Evolutionary conservation across 2,329 filamentous ascomycete genomes (phyloP), one percentile per base, ranked within the genome.

Genomic region (Aspergillus quadrilineatus): DNA sequence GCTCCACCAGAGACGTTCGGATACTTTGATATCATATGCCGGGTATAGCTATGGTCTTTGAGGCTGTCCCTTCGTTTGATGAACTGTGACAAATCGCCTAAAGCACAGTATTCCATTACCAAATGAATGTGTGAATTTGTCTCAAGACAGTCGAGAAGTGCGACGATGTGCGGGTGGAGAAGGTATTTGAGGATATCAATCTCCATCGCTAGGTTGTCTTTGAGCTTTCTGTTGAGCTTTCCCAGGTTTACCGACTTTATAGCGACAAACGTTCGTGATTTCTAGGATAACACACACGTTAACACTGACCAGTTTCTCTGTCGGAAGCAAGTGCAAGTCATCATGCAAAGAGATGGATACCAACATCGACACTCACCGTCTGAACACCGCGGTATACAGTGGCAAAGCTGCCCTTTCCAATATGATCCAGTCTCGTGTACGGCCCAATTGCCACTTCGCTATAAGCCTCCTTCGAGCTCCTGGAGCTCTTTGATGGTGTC

Each of bases 21-120:
- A 69, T 99, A 97, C 73, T 96, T 96, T 68, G 87, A 84, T 59
- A 95, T 91, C 86, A 97, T 93, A 65, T 96, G 91, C 69, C 86
- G 85, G 3, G 93, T 94, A 52, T 90, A 88, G 29, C 89, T 86
- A 70, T 96, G 89, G 50, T 87, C 88, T 44, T 82, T 83, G 45
- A 97, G 84, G 69, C 87, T 89, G 59, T 93, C 87, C 59, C 93
- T 85, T 77, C 94, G 95, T 81, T 94, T 96, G 78, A 99, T 97
- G 75, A 99, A 97, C 53, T 93, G 82, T 9, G 94, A 96, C 57
- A 99, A 78, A 70, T 99, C 94, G 22, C 94, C 93, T 41, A 99
- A 83, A 71, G 96, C 91, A 77, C 94, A 97, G 76, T 95, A 97
- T 77, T 99, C 94, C 93, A 97, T 99, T 61, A 97, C 88, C 57